Conservation (phyloP, 352 stramenopile genomes). For the Saprolegnia parasitica region DNA sequence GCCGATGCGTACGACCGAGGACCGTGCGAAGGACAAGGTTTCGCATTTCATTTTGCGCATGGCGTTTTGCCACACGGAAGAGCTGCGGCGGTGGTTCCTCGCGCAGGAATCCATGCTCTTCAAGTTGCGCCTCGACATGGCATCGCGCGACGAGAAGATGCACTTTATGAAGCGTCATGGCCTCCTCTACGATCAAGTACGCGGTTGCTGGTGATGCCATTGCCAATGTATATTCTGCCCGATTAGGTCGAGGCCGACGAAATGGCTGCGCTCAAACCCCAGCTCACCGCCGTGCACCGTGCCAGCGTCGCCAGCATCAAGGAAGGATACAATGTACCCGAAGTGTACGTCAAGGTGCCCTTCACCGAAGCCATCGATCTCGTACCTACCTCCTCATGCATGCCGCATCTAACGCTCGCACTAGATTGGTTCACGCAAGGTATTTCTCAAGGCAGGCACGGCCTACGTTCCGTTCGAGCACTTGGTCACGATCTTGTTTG, state of each 20-base stretch:
- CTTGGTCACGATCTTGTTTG: conserved; percentile 93
- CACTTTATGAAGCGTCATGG: conserved; percentile 85
- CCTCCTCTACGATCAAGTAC: conserved; percentile 66
- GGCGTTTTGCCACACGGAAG: conserved; percentile 96
- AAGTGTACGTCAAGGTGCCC: conserved; percentile 93
- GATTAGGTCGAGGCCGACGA: conserved; percentile 40
- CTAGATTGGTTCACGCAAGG: conserved; percentile 72
- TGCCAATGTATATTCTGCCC: neutral
- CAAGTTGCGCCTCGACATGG: conserved; percentile 84
- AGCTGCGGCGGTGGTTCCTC: conserved; percentile 97
- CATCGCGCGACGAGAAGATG: conserved; percentile 82
- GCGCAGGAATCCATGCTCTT: conserved; percentile 94
- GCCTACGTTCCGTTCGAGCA: conserved; percentile 94
- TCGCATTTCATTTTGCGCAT: conserved; percentile 98
- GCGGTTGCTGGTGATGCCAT: neutral
- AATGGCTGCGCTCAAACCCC: conserved; percentile 50
- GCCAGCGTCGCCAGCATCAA: conserved; percentile 45
- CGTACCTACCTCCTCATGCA: conserved; percentile 37
- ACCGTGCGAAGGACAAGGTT: conserved; percentile 84
- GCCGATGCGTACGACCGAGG: conserved; percentile 46
- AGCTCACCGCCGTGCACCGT: conserved; percentile 71
- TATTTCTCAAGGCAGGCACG: conserved; percentile 91
- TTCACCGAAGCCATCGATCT: conserved; percentile 96
- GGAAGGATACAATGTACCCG: conserved; percentile 44
- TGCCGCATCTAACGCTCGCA: neutral